Conservation (phyloP, 2,329 filamentous ascomycete genomes). For the Helotiales sp. region DNA sequence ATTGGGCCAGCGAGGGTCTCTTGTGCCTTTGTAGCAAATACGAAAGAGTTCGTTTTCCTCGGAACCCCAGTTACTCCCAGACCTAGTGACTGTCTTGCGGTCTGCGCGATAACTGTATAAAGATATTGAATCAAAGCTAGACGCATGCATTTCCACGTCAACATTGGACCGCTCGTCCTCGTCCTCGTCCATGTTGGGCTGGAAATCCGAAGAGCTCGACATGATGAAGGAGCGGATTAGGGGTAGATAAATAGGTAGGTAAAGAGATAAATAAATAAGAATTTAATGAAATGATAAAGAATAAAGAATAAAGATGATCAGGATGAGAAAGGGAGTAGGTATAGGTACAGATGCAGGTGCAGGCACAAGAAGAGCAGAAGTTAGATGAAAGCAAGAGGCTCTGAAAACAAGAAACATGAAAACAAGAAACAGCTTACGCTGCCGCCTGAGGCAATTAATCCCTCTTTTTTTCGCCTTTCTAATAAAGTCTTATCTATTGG, state of each 20-base stretch:
- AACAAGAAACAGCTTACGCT: no score
- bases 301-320: neutral
- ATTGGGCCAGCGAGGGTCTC: neutral
- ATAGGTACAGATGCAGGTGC: no score
- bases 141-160: neutral
- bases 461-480: no score
- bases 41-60: neutral
- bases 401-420: no score
- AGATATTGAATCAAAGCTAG: neutral
- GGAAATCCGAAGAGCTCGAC: neutral
- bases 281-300: neutral
- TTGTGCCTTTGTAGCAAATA: neutral
- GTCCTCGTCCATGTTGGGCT: neutral
- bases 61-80: neutral
- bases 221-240: neutral
- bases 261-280: neutral
- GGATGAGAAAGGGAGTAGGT: no score
- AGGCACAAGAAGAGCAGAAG: no score
- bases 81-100: neutral
- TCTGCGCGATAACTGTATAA: neutral
- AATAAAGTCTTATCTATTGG: no score
- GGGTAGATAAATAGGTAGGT: neutral
- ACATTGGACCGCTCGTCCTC: neutral
- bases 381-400: no score
- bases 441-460: no score